Conservation (phyloP, 2,329 filamentous ascomycete species). For the Cercospora zeina region DNA sequence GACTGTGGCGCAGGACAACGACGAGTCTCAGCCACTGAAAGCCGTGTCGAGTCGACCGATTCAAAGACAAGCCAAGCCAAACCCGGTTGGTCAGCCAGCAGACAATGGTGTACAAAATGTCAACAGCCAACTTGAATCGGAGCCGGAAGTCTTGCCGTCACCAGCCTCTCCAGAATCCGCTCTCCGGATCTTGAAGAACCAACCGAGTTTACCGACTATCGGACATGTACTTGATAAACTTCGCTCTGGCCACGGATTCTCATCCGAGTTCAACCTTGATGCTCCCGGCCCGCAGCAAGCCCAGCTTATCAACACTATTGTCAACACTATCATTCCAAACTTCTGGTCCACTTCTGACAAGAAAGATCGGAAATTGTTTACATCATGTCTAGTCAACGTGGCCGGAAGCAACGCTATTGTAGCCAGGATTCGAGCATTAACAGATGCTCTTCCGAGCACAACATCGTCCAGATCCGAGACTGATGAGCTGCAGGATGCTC, state of each 20-base stretch:
- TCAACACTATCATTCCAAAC: constrained; percentile 73
- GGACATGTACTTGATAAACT: constrained; percentile 27
- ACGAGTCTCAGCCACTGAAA: constrained; percentile 16
- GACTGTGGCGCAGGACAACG: constrained; percentile 27
- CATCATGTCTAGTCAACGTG: constrained; percentile 69
- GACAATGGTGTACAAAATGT: neutral
- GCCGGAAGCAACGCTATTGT: constrained; percentile 76
- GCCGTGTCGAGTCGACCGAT: constrained; percentile 18
- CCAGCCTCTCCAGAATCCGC: constrained; percentile 26
- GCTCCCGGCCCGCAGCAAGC: constrained; percentile 67
- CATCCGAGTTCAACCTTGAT: constrained; percentile 57
- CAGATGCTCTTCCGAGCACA: constrained; percentile 6
- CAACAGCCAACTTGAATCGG: neutral
- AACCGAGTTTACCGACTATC: constrained; percentile 43
- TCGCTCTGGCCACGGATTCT: constrained; percentile 15
- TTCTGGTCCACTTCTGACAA: constrained; percentile 69
- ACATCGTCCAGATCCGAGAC: neutral
- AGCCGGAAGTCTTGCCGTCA: neutral
- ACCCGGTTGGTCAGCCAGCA: neutral
- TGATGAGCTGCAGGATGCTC: constrained; percentile 40
- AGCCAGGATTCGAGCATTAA: constrained; percentile 59
- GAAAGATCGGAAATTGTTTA: constrained; percentile 53
- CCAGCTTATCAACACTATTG: constrained; percentile 72
- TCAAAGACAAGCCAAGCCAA: constrained; percentile 5
- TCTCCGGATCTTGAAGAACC: constrained; percentile 44